A percentile compares a stretch with the other conserved stretches of the same genome.
These are phyloP conservation scores for Lyophyllum shimeji DNA, from an alignment of 768 basidiomycete genomes.

Conservation along the genomic window DNA sequence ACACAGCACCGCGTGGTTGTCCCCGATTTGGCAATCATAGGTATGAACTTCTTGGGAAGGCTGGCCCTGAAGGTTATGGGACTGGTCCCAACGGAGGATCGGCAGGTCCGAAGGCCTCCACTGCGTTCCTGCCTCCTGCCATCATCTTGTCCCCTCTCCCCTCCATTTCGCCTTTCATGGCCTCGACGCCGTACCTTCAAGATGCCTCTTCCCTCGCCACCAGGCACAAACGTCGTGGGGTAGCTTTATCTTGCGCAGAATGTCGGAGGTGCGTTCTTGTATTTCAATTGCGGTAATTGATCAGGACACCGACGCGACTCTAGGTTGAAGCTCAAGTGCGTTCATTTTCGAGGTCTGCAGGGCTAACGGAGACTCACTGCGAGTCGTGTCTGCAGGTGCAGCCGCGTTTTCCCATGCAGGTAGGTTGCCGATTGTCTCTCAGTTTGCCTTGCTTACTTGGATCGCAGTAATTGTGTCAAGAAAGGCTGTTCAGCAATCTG, in stretches of 20 bases:
- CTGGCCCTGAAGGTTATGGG: slow-evolving; percentile 4
- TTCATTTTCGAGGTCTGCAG: slow-evolving; percentile 13
- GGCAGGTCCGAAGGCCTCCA: slow-evolving; percentile 22
- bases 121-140: slow-evolving; percentile 22
- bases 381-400: slow-evolving; percentile 42
- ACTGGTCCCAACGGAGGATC: slow-evolving; percentile 24
- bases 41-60: slow-evolving; percentile 2
- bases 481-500: slow-evolving; percentile 64
- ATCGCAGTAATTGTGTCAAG: slow-evolving; percentile 52
- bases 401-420: slow-evolving; percentile 68
- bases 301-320: slow-evolving; percentile 13
- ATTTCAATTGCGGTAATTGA: slow-evolving; percentile 13
- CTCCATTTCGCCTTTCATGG: slow-evolving; percentile 20
- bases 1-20: slow-evolving; percentile 17
- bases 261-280: slow-evolving; percentile 55
- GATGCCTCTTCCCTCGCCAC: slow-evolving; percentile 32
- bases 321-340: slow-evolving; percentile 69
- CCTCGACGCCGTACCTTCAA: slow-evolving; percentile 21
- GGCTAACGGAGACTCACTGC: slow-evolving; percentile 10
- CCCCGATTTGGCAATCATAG: slow-evolving; percentile 13
- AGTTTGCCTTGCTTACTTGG: slow-evolving; percentile 7
- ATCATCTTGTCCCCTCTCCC: slow-evolving; percentile 23
- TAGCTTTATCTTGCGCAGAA: slow-evolving; percentile 65
- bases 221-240: slow-evolving; percentile 51
- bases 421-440: slow-evolving; percentile 22